Conservation (phyloP, 176 grass and related monocot genomes). For the Poa annua region DNA sequence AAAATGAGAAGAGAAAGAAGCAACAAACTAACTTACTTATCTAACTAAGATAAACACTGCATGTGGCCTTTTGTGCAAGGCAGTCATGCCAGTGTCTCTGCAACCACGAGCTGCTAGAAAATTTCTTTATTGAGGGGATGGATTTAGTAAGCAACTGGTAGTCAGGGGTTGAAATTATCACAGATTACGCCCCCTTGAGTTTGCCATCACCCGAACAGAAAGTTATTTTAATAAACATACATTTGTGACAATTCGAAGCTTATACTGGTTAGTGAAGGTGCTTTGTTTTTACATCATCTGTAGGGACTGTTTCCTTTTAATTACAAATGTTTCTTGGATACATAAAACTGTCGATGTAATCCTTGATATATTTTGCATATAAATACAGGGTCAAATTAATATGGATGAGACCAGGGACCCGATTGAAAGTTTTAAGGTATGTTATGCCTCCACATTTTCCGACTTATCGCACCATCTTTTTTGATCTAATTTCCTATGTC, state of each 20-base stretch:
- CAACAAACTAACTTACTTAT: background rate
- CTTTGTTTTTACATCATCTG: background rate
- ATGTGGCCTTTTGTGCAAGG: background rate
- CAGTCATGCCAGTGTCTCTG: background rate
- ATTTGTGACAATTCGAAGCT: too few species aligned
- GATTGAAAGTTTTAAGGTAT: conserved; percentile 95
- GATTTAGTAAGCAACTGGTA: background rate
- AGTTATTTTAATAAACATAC: too few species aligned
- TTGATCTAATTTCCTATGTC: background rate
- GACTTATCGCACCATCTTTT: background rate
- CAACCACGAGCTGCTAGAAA: background rate
- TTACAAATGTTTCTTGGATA: conserved; percentile 34
- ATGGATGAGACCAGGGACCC: conserved; percentile 84
- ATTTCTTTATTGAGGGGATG: background rate
- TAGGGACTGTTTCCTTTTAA: background rate
- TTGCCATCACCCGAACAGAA: background rate
- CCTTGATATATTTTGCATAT: conserved; percentile 28
- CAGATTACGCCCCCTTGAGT: background rate
- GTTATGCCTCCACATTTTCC: background rate
- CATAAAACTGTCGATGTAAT: conserved; percentile 1
- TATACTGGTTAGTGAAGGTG: conserved; percentile 15
- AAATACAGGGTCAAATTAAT: conserved; percentile 87
- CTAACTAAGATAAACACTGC: background rate
- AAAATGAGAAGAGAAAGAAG: background rate
- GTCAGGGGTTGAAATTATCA: background rate